phyloP scores from a whole-genome alignment of 176 grass and related monocot species.

The Paspalum notatum region DNA sequence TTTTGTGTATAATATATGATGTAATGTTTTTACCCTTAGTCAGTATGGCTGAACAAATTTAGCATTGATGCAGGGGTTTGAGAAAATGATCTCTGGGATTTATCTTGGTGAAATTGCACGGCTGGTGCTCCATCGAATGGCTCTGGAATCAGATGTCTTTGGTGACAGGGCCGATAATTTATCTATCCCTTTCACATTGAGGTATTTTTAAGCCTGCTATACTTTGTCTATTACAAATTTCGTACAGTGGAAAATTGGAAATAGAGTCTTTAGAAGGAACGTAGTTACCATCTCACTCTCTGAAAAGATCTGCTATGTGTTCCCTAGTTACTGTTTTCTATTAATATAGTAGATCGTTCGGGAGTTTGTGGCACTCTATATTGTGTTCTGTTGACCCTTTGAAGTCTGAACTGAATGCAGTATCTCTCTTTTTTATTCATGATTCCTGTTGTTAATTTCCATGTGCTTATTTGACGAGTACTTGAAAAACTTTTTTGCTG shows the following conservation, averaged over 20 bases:
- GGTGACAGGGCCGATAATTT: conserved; percentile 60
- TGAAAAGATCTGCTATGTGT: too few species aligned
- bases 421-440: neutral
- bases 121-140: conserved; percentile 71
- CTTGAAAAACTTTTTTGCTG: neutral
- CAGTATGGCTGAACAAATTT: neutral
- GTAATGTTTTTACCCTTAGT: neutral
- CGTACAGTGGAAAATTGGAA: neutral
- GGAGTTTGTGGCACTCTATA: neutral
- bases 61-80: conserved; percentile 67
- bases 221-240: conserved; percentile 6
- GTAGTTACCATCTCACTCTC: neutral
- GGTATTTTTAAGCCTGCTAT: conserved; percentile 42
- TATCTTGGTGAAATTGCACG: conserved; percentile 93
- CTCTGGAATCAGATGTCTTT: conserved; percentile 76
- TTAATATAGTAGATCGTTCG: neutral
- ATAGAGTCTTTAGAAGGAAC: neutral
- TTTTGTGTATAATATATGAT: neutral
- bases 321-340: neutral
- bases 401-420: neutral
- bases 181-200: conserved; percentile 69
- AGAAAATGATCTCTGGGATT: conserved; percentile 98
- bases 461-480: neutral
- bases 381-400: neutral
- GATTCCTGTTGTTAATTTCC: neutral